Evolutionary conservation across 306 rosid species (phyloP), one percentile per base, ranked within the genome.

Genomic region (Alnus rubra): DNA sequence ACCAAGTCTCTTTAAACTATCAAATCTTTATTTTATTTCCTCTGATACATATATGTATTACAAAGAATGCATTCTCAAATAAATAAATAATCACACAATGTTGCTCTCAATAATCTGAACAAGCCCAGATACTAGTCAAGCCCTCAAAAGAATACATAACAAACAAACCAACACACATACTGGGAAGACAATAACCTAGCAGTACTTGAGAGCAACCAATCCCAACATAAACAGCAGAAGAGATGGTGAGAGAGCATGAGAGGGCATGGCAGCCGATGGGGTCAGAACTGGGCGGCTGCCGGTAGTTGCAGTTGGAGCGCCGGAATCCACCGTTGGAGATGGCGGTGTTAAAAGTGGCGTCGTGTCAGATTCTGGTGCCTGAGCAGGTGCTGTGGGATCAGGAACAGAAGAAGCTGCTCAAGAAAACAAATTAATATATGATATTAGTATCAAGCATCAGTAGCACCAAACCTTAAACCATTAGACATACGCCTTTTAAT

Each of bases 211-310:
- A 77, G 78, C 58, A 15, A 79, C 71, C 69, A 78, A 47, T 45
- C 84, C 92, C 1, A 86, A 54, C 10, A 86, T 85, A 49, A 88
- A 50, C 10, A 92, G 77, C 50, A 92, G 71, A 81, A 87, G 33
- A 65, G 78, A 74, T 50, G 90, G 71, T 10, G 93, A 79, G 73
- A 84, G 28, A 69, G 50, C 69, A 76, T 78, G 73, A 55, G 90
- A 86, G 14, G 80, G 49, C 9, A 67, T 3, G 54, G 92, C 90
- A 31, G 88, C 80, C 5, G 98, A 92, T 7, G 97, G 94, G 56
- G 87, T 88, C 68, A 91, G 64, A 73, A 64, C 80, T 1, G 94
- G 83, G 59, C 86, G 94, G 82, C 92, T 88, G 19, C 92, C 89
- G 4, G 86, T 69, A 31, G 87, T 68, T 69, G 69, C 73, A 48